Evolutionary conservation across 202 grass and related monocot genomes (phyloP).

Genomic region (Carex arenaria): DNA sequence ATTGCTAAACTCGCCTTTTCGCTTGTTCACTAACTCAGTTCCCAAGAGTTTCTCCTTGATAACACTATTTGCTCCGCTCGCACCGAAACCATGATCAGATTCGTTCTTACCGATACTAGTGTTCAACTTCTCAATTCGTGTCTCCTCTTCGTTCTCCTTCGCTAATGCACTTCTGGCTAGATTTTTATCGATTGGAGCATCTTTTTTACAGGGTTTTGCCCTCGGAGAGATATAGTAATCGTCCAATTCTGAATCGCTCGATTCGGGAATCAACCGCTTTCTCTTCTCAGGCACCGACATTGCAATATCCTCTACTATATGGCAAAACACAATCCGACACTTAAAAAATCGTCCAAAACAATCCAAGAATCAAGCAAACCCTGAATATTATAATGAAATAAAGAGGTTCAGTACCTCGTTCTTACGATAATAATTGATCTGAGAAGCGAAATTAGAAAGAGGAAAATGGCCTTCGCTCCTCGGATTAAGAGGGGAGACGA

Average conservation of each 20-base stretch:
- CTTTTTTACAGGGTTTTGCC: not conserved
- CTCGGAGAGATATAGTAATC: conserved; percentile 35
- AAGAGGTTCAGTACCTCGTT: not conserved
- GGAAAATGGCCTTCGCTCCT: not conserved
- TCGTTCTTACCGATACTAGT: not conserved
- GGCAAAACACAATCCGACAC: not conserved
- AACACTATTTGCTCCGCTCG: conserved; percentile 1
- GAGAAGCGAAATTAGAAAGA: not conserved
- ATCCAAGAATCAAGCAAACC: not conserved
- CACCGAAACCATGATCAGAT: conserved; percentile 17
- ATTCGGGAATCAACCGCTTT: conserved; percentile 47
- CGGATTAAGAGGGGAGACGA: not conserved
- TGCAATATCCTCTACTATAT: not conserved
- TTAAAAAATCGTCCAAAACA: not conserved
- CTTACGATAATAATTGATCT: not conserved
- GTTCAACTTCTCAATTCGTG: conserved; percentile 31
- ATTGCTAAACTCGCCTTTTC: not conserved
- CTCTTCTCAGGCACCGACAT: conserved; percentile 31
- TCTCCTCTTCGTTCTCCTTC: conserved; percentile 13
- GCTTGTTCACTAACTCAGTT: not conserved
- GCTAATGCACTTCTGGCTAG: not conserved
- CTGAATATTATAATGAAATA: not conserved
- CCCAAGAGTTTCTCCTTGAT: not conserved
- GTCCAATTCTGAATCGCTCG: conserved; percentile 50
- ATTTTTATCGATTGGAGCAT: not conserved